Evolutionary conservation across 1,284 basidiomycete species (phyloP).

Genomic region (Moesziomyces antarcticus): DNA sequence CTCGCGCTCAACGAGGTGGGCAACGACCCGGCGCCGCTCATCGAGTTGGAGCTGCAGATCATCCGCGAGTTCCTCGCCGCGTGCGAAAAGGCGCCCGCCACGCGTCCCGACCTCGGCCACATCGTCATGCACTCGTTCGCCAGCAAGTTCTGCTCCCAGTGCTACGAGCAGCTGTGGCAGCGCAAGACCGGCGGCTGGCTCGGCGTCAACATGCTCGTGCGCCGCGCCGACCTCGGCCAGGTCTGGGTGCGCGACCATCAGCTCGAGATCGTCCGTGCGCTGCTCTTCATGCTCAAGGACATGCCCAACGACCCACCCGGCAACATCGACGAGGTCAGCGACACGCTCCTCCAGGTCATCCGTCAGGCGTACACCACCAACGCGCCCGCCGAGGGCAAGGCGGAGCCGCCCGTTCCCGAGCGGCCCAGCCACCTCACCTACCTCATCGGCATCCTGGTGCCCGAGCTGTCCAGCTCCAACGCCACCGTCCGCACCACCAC

Average conservation of each 20-base stretch:
- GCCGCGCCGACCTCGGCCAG: conserved; percentile 72
- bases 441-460: conserved; percentile 86
- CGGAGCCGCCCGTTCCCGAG: conserved; percentile 41
- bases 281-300: conserved; percentile 94
- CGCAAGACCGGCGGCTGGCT: conserved; percentile 67
- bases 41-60: conserved; percentile 57
- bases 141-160: conserved; percentile 64
- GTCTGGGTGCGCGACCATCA: conserved; percentile 87
- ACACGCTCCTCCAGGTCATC: conserved; percentile 82
- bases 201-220: conserved; percentile 63
- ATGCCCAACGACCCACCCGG: conserved; percentile 89
- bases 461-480: conserved; percentile 89
- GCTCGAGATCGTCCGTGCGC: conserved; percentile 87
- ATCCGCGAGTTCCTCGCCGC: conserved; percentile 54
- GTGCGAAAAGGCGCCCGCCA: conserved; percentile 54
- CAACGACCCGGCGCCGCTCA: conserved; percentile 62
- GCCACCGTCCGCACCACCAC: conserved; percentile 85
- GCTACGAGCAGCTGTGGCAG: conserved; percentile 67
- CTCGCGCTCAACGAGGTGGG: conserved; percentile 54
- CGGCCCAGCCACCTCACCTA: conserved; percentile 66
- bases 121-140: conserved; percentile 65
- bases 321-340: conserved; percentile 82
- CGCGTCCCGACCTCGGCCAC: conserved; percentile 55
- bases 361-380: conserved; percentile 68
- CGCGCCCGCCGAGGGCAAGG: conserved; percentile 36